phyloP scores from a whole-genome alignment of 164 flowering plant species.

The Tetracentron sinense region DNA sequence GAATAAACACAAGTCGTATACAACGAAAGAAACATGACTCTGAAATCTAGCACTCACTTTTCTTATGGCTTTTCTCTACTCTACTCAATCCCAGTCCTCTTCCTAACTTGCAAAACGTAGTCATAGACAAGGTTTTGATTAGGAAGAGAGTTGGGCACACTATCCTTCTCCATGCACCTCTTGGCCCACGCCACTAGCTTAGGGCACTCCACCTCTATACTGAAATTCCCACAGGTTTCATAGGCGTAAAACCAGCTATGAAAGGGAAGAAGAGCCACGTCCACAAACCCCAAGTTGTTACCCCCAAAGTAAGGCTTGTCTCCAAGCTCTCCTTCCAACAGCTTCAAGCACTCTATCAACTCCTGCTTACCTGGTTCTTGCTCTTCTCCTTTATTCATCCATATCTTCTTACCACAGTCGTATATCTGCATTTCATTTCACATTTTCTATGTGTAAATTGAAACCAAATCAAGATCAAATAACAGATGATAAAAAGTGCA shows the following conservation, averaged over 20 bases:
- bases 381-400: slow-evolving; percentile 10
- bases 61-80: no score
- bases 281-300: not conserved
- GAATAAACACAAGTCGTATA: no score
- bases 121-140: not conserved
- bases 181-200: slow-evolving; percentile 6
- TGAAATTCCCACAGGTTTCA: no score
- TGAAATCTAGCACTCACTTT: no score
- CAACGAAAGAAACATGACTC: no score
- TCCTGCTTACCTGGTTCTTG: not conserved
- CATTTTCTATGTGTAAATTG: no score
- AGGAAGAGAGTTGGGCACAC: not conserved
- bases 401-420: slow-evolving; percentile 1
- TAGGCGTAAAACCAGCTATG: slow-evolving; percentile 4
- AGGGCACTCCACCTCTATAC: slow-evolving; percentile 4
- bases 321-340: slow-evolving; percentile 4
- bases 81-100: slow-evolving; percentile 1
- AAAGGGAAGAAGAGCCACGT: slow-evolving; percentile 4
- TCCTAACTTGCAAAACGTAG: not conserved
- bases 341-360: slow-evolving; percentile 1
- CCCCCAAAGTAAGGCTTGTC: not conserved
- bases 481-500: not conserved
- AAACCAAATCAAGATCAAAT: no score
- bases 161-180: slow-evolving; percentile 8
- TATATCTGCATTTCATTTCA: not conserved